These are phyloP conservation scores for Ogataea trehaloabstinens DNA, from an alignment of 805 yeast species.

Conservation along the genomic window DNA sequence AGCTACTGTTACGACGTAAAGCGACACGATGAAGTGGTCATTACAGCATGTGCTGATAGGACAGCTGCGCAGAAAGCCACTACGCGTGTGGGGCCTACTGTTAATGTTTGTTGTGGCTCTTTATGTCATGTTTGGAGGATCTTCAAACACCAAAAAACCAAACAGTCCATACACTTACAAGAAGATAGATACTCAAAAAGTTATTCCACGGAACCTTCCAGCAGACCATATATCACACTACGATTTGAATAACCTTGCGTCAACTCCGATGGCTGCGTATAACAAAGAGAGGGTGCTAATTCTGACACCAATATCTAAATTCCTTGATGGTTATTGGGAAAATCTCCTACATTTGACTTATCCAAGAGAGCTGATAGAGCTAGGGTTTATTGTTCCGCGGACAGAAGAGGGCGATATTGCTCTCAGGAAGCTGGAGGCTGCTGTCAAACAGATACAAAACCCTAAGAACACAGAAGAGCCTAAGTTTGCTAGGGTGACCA, in stretches of 20 bases:
- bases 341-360: constrained; percentile 73
- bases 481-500: constrained; percentile 80
- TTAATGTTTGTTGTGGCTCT: constrained; percentile 39
- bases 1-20: no score
- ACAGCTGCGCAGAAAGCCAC: constrained; percentile 57
- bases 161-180: constrained; percentile 37
- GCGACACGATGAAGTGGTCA: neutral
- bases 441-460: constrained; percentile 69
- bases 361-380: constrained; percentile 79
- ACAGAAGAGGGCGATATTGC: constrained; percentile 79
- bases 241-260: constrained; percentile 74
- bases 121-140: constrained; percentile 41
- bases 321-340: constrained; percentile 84
- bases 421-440: constrained; percentile 65
- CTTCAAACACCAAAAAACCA: constrained; percentile 21
- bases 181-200: constrained; percentile 41
- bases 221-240: constrained; percentile 78
- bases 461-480: constrained; percentile 49
- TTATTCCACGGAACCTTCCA: constrained; percentile 60
- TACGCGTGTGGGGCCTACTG: constrained; percentile 45
- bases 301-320: constrained; percentile 86
- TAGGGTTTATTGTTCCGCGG: constrained; percentile 91
- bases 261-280: constrained; percentile 67
- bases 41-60: neutral
- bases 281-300: constrained; percentile 83